These are phyloP conservation scores for Xylariaceae sp. DNA, from an alignment of 2,329 filamentous ascomycete genomes.

Conservation along the genomic window DNA sequence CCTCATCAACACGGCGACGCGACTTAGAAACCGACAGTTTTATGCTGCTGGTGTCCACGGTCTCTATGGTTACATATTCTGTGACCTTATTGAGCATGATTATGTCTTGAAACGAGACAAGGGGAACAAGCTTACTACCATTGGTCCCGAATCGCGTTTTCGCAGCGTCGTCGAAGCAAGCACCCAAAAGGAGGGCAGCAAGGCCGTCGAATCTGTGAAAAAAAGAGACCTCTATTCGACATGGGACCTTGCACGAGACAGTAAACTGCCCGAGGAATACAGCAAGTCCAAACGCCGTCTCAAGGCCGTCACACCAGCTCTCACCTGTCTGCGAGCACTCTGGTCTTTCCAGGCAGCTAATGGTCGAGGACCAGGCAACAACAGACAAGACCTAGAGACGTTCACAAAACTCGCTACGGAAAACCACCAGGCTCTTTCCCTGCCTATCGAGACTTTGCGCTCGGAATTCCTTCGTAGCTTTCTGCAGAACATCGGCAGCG, in stretches of 20 bases:
- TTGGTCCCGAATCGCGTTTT: conserved; percentile 70
- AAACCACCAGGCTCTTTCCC: conserved; percentile 71
- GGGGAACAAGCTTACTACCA: conserved; percentile 66
- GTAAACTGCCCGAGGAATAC: conserved; percentile 69
- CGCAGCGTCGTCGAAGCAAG: conserved; percentile 71
- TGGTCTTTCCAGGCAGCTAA: conserved; percentile 77
- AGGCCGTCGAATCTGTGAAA: conserved; percentile 79
- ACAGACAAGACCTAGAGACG: conserved; percentile 62
- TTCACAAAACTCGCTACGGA: conserved; percentile 78
- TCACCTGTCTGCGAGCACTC: conserved; percentile 83
- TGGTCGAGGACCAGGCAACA: conserved; percentile 53
- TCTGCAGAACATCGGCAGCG: conserved; percentile 78
- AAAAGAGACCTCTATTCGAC: conserved; percentile 91
- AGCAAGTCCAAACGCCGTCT: conserved; percentile 65
- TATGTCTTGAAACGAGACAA: conserved; percentile 85
- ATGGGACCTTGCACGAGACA: conserved; percentile 78
- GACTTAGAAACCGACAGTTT: conserved; percentile 74
- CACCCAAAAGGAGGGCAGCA: conserved; percentile 67
- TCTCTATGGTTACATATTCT: conserved; percentile 92
- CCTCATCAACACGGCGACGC: conserved; percentile 81
- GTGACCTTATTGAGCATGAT: conserved; percentile 85
- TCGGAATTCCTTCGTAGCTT: conserved; percentile 78
- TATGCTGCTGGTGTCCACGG: conserved; percentile 88
- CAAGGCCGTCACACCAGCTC: conserved; percentile 74
- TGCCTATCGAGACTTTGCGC: conserved; percentile 65